A percentile compares a stretch with the other conserved stretches of the same genome.
Conservation (phyloP, 192 early-diverging fungal species). For the Coemansia sp. region DNA sequence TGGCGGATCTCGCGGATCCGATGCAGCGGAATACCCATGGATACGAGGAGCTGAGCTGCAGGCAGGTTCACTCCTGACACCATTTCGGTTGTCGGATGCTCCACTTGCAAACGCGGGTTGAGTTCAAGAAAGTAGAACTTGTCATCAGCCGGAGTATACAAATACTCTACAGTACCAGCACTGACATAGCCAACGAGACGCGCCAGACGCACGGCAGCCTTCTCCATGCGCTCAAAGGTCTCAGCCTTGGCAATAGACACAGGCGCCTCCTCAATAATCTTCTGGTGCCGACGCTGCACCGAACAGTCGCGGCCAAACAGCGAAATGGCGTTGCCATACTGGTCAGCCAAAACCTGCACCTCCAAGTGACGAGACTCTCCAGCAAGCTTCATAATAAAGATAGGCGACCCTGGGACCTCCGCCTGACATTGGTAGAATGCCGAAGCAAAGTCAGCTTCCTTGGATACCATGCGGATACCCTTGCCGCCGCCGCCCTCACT, state of each 20-base stretch:
- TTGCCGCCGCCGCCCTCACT: slow-evolving; percentile 99
- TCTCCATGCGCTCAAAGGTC: slow-evolving; percentile 88
- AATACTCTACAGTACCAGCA: slow-evolving; percentile 96
- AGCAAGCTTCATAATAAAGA: slow-evolving; percentile 99
- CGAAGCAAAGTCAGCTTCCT: slow-evolving; percentile 67
- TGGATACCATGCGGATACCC: slow-evolving; percentile 93
- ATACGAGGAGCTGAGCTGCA: slow-evolving; percentile 94
- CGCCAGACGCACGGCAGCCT: slow-evolving; percentile 92
- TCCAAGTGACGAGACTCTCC: slow-evolving; percentile 93
- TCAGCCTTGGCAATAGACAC: slow-evolving; percentile 80
- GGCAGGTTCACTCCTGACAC: slow-evolving; percentile 98
- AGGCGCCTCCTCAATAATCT: slow-evolving; percentile 98
- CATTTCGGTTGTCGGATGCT: slow-evolving; percentile 99
- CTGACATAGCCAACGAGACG: slow-evolving; percentile 92
- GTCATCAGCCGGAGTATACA: slow-evolving; percentile 84
- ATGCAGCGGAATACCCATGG: slow-evolving; percentile 98
- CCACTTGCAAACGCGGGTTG: slow-evolving; percentile 97
- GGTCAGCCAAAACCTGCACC: slow-evolving; percentile 94
- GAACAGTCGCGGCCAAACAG: slow-evolving; percentile 98
- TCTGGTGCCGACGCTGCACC: slow-evolving; percentile 97
- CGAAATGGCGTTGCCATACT: slow-evolving; percentile 97
- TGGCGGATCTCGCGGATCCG: slow-evolving; percentile 94
- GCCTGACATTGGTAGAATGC: slow-evolving; percentile 86
- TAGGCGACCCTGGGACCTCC: slow-evolving; percentile 95
- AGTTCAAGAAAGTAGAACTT: slow-evolving; percentile 95